Conservation (phyloP, 176 grass and related monocot genomes). For the Melocanna baccifera region DNA sequence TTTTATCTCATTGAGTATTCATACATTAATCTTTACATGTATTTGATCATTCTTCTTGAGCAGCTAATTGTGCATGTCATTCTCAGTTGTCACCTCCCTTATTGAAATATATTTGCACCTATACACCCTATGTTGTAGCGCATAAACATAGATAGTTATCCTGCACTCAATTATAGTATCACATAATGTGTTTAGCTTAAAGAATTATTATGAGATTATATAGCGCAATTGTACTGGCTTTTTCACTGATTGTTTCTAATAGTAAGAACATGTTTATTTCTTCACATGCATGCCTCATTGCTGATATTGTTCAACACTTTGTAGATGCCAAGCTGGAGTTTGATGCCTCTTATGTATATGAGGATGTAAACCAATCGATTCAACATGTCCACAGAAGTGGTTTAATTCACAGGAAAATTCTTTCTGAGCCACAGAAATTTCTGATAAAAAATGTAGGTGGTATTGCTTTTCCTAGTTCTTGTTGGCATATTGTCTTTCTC, state of each 20-base stretch:
- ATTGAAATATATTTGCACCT: too few relatives aligned
- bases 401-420: constrained; percentile 73
- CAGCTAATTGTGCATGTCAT: too few relatives aligned
- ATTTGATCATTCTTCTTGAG: too few relatives aligned
- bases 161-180: too few relatives aligned
- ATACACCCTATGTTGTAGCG: too few relatives aligned
- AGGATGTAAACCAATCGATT: constrained; percentile 89
- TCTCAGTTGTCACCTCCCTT: too few relatives aligned
- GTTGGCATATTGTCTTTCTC: background rate
- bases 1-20: too few relatives aligned
- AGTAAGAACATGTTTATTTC: constrained; percentile 27
- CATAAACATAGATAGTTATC: too few relatives aligned
- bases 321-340: constrained; percentile 92
- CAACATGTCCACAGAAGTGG: constrained; percentile 92
- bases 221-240: background rate
- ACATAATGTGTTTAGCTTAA: too few relatives aligned
- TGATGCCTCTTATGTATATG: constrained; percentile 90
- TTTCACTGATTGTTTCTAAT: constrained; percentile 30
- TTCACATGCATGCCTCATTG: constrained; percentile 79
- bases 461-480: background rate
- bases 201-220: background rate
- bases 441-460: constrained; percentile 79
- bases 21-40: too few relatives aligned
- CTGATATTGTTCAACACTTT: constrained; percentile 92
- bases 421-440: constrained; percentile 81